phyloP scores from a whole-genome alignment of 1,284 basidiomycete species.

The Neotropicomus parvogracilis region DNA sequence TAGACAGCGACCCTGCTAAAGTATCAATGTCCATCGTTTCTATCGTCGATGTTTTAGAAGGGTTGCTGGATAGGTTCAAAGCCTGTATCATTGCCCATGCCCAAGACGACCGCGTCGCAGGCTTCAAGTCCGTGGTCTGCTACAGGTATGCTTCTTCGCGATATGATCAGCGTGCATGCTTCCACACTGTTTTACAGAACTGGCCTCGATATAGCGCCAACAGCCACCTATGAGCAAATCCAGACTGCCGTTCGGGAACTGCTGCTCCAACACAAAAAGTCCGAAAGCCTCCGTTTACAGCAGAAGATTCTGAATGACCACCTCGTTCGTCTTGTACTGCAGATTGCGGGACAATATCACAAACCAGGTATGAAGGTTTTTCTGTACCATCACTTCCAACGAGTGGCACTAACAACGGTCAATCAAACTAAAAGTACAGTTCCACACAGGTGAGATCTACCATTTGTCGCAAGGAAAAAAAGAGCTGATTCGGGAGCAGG shows the following conservation, averaged over 20 bases:
- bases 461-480: not conserved
- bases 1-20: conserved; percentile 13
- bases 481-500: conserved; percentile 29
- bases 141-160: conserved; percentile 40
- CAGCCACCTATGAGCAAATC: conserved; percentile 26
- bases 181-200: conserved; percentile 37
- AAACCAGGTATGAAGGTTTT: conserved; percentile 58
- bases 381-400: not conserved
- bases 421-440: conserved; percentile 55
- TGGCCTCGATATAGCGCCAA: conserved; percentile 51
- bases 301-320: conserved; percentile 64
- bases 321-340: conserved; percentile 54
- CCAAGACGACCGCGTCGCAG: conserved; percentile 49
- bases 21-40: conserved; percentile 18
- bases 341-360: conserved; percentile 45
- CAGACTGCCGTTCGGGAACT: conserved; percentile 32
- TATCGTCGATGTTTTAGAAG: conserved; percentile 26
- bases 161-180: not conserved
- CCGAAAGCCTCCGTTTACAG: conserved; percentile 47
- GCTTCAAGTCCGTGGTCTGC: conserved; percentile 72
- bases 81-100: conserved; percentile 36
- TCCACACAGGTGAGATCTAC: conserved; percentile 54
- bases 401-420: not conserved
- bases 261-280: conserved; percentile 31
- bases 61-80: conserved; percentile 37